These are phyloP conservation scores for Penicillium ochrochloron DNA, from an alignment of 495 filamentous ascomycete species.

Conservation along the genomic window DNA sequence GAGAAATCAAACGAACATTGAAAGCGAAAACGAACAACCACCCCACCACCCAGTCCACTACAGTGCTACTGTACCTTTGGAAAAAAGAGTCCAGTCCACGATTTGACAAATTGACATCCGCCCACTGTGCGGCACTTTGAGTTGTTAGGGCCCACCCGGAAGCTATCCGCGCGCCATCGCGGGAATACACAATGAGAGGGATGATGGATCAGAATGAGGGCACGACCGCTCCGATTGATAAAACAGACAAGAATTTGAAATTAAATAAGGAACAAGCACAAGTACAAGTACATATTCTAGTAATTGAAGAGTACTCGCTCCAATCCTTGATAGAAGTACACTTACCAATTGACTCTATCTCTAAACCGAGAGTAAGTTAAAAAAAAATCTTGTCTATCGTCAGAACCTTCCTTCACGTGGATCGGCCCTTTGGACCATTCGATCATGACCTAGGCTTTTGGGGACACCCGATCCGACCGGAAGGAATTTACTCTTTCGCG, in stretches of 20 bases:
- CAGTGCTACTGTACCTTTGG: background rate
- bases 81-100: background rate
- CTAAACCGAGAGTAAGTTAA: background rate
- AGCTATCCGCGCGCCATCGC: constrained; percentile 6
- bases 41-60: background rate
- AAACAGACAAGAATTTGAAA: background rate
- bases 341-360: too few species aligned
- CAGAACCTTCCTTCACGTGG: background rate
- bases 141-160: constrained; percentile 10
- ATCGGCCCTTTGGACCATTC: background rate
- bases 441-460: background rate
- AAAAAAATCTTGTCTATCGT: background rate
- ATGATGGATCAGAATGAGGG: constrained; percentile 5
- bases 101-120: background rate
- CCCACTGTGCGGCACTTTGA: constrained; percentile 1
- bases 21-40: background rate
- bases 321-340: background rate
- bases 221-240: background rate
- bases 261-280: background rate
- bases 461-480: background rate
- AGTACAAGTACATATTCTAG: too few species aligned
- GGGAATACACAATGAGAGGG: background rate
- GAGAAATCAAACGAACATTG: background rate
- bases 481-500: background rate
- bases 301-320: background rate